Base-by-base conservation (phyloP, 441 rosid genomes). In the Corymbia calophylla region DNA sequence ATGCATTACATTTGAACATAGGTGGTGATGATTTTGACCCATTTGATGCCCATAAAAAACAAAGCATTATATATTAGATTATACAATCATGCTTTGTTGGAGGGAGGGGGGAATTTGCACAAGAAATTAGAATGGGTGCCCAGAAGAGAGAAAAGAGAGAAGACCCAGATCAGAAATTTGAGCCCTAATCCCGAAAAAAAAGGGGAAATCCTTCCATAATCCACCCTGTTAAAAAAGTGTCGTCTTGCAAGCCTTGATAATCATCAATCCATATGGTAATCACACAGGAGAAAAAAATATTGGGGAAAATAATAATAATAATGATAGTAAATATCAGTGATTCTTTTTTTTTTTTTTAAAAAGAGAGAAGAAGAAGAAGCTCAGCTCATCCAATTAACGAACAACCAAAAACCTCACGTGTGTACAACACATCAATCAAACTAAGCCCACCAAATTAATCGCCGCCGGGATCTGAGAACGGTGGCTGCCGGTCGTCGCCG, bases 401-500 rank as follows among this genome's bases (percentile, higher is more conserved):
- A 58, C 55, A 81, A 82, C 77, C 86, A 92, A 95, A 94, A 94
- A 93, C 94, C 96, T 95, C 97, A 94, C 95, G 95, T 94, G 95
- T 91, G 94, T 91, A 86, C 88, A 93, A 93, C 94, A 95, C 92
- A 93, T 92, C 95, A 94, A 94, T 91, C 95, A 90, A 91, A 92
- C 94, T 92, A 90, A 90, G 89, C 86, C 89, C 90, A 87, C 56
- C 86, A 88, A 88, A 90, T 85, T 64, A 88, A 51, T 87, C 86
- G 88, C 64, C 58, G 44, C 47, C 88, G 90, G 86, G 88, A 84
- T 87, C 92, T 92, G 93, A 21, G 96, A 95, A 90, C 92, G 95
- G 89, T 95, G 97, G 91, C 96, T 95, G 95, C 88, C 95, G 91
- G 77, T 95, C 95, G 88, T 93, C 96, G 56, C 91, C 95, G 91